Percentiles rank a stretch among this genome's conserved stretches.
Evolutionary conservation across 2,329 filamentous ascomycete genomes (phyloP).

Genomic region (Onygenales sp.): DNA sequence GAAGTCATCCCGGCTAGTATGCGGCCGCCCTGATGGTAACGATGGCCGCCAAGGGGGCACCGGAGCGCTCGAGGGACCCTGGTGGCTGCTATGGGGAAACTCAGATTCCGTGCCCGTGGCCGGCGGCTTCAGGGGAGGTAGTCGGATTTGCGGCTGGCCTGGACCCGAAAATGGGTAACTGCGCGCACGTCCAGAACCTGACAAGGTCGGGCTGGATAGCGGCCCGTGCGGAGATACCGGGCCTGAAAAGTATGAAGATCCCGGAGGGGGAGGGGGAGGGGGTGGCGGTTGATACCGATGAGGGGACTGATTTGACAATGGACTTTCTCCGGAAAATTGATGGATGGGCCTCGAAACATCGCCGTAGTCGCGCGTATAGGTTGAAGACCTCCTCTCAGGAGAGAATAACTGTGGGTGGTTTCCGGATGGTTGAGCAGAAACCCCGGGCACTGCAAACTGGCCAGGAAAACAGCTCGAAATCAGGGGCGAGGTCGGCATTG

Average conservation of each 20-base stretch:
- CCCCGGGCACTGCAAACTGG: conserved; percentile 1
- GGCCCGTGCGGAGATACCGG: conserved; percentile 3
- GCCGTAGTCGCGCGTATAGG: not conserved
- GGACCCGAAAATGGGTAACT: not conserved
- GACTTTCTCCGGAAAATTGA: conserved; percentile 1
- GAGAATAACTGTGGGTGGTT: not conserved
- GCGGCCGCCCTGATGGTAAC: not conserved
- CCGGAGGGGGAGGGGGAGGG: not conserved
- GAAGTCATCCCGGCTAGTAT: not conserved
- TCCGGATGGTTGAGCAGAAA: not conserved
- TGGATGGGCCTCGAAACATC: conserved; percentile 1
- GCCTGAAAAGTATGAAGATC: conserved; percentile 1
- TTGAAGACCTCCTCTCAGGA: not conserved
- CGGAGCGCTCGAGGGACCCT: not conserved
- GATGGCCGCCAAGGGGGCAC: not conserved
- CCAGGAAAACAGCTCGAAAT: not conserved
- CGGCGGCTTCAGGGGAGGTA: conserved; percentile 7
- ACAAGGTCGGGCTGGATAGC: not conserved
- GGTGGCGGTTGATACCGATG: conserved; percentile 1
- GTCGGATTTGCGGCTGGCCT: conserved; percentile 1
- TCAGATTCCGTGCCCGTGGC: conserved; percentile 2
- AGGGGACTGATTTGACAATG: conserved; percentile 1
- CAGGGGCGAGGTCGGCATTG: conserved; percentile 5
- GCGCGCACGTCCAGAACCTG: not conserved
- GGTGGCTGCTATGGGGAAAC: not conserved